Percentiles rank a stretch among this genome's conserved stretches.
phyloP scores from a whole-genome alignment of 2,329 filamentous ascomycete species.

The Rutstroemia sp. region DNA sequence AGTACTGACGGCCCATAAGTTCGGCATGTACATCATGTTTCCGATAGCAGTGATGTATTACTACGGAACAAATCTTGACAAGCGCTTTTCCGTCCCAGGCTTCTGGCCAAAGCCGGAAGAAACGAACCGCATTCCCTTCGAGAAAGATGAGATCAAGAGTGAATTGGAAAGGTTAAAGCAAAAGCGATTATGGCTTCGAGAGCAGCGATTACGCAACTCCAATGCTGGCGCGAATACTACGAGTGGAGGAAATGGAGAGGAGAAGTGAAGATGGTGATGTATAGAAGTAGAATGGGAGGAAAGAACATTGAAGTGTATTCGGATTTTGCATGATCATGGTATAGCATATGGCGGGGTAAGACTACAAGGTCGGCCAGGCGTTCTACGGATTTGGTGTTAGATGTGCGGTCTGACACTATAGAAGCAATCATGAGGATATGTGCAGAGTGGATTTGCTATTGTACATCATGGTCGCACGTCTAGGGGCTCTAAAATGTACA shows the following conservation, averaged over 20 bases:
- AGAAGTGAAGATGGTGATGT: conserved; percentile 2
- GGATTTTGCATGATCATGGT: background rate
- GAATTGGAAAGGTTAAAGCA: conserved; percentile 42
- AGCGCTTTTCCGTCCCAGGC: conserved; percentile 76
- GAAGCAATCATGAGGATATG: background rate
- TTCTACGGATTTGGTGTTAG: background rate
- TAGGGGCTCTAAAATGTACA: too few relatives aligned
- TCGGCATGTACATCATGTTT: conserved; percentile 98
- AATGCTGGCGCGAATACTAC: background rate
- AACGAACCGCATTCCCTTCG: conserved; percentile 68
- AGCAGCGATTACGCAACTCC: conserved; percentile 28
- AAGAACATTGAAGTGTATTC: background rate
- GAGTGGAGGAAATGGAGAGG: conserved; percentile 1
- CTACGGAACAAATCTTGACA: conserved; percentile 96
- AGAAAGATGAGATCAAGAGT: conserved; percentile 72
- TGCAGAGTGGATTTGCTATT: background rate
- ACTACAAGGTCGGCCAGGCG: background rate
- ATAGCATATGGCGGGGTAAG: background rate
- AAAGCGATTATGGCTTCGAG: conserved; percentile 29
- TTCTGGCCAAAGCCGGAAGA: conserved; percentile 88
- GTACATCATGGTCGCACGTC: background rate
- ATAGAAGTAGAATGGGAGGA: background rate
- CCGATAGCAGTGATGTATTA: conserved; percentile 99
- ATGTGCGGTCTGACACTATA: background rate
- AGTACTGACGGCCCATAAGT: conserved; percentile 45